Percentiles rank a stretch among this genome's conserved stretches.
Evolutionary conservation across 1,139 yeast species (phyloP).

Genomic region (Meyerozyma athensensis): DNA sequence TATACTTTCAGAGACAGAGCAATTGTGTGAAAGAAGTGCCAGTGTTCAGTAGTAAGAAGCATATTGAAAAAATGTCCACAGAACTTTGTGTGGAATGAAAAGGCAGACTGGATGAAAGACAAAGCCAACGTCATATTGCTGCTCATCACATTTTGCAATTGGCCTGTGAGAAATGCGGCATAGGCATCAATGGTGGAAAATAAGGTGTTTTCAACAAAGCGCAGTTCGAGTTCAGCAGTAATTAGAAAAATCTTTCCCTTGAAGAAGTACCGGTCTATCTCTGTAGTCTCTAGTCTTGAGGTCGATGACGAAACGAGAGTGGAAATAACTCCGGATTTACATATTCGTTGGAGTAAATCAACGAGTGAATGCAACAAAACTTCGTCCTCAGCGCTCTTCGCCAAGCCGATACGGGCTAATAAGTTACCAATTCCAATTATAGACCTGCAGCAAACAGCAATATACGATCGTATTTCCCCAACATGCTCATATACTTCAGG

Average conservation of each 20-base stretch:
- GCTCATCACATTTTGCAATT: slow-evolving; percentile 14
- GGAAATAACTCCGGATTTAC: slow-evolving; percentile 17
- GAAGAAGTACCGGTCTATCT: slow-evolving; percentile 34
- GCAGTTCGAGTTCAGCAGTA: slow-evolving; percentile 10
- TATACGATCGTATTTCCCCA: slow-evolving; percentile 11
- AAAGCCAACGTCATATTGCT: slow-evolving; percentile 13
- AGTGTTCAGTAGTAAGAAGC: slow-evolving; percentile 18
- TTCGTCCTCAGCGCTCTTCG: slow-evolving; percentile 4
- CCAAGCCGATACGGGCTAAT: slow-evolving; percentile 14
- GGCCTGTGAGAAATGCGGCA: slow-evolving; percentile 17
- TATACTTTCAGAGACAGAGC: slow-evolving; percentile 21
- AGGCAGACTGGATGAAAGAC: slow-evolving; percentile 21
- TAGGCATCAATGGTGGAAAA: slow-evolving; percentile 18
- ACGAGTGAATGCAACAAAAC: slow-evolving; percentile 2
- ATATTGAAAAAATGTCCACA: slow-evolving; percentile 19
- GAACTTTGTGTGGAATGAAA: slow-evolving; percentile 19
- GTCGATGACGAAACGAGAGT: slow-evolving; percentile 9
- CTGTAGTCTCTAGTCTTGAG: slow-evolving; percentile 19
- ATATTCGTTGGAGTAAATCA: slow-evolving; percentile 12
- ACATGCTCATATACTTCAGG: slow-evolving; percentile 22
- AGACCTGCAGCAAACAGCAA: slow-evolving; percentile 17
- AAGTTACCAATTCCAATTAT: slow-evolving; percentile 30
- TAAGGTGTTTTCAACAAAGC: slow-evolving; percentile 11
- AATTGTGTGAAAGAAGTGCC: slow-evolving; percentile 17
- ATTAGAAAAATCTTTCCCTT: slow-evolving; percentile 21